Base-by-base conservation (phyloP, 164 flowering plant genomes). In the Amborella trichopoda region DNA sequence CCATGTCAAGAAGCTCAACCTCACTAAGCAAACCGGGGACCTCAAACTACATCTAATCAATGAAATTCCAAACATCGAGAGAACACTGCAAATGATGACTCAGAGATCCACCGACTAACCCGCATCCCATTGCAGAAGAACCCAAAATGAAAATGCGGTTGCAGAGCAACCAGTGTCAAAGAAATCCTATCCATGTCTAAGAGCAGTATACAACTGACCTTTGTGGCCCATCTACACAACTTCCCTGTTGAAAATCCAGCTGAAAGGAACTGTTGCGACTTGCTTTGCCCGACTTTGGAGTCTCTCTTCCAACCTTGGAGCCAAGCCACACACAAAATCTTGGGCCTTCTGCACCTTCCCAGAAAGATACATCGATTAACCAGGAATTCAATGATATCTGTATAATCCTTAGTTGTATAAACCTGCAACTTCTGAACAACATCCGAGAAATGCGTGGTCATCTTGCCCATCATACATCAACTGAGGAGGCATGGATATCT, bases 281-380 rank as follows among this genome's bases (percentile, higher is more conserved):
- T 72, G 37, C 64, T 71, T 76, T 33, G 70, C 67, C 49, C 71
- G 49, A 6, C 40, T 61, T 44, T 52, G 63, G 52, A 72, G 66
- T 40, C 78, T 66, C 63, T 70, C 81, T 54, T 68, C 74, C 36
- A 76, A 46, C 63, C 78, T 68, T n/a, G 67, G 61, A 22, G 72
- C 65, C 60, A 76, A 62, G n/a, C 73, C 66, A 27, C 86, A 78
- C 0, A 81, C 66, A 44, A 65, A 81, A 6, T 81, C 90, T 49
- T 76, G 90, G 22, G 90, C 90, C 25, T 64, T 62, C 23, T 56
- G 61, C 18, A 83, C 90, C 49, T 81, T 80, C 0, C 53, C 67
- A 6, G 90, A 76, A 19, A 81, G 73, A 25, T 66, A 85, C 90
- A 81, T 48, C 80, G 58, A 0, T 68, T 73, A 13, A 81, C 86